Base-by-base conservation (phyloP, 208 protist genomes). In the Leptomonas pyrrhocoris region DNA sequence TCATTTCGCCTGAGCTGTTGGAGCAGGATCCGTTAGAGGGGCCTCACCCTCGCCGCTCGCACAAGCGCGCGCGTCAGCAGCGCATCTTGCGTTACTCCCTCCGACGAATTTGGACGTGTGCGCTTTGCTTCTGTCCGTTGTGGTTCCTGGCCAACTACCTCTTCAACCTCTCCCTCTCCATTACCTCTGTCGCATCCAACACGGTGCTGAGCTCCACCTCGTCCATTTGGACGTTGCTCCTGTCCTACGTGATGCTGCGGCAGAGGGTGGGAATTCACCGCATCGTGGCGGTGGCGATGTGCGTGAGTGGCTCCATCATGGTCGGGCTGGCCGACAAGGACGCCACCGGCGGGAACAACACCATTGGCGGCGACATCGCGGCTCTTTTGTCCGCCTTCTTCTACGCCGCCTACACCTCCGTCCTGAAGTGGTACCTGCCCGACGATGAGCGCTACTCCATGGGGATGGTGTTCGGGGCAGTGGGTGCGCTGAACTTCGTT, bases 81-180 rank as follows among this genome's bases (percentile, higher is more conserved):
- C 74, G 74, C 3, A 40, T 91, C 13, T 76, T 80, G 21, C 81
- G 70, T n/a, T 96, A 96, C 71, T 84, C 80, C 15, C 74, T 86
- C 48, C 62, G 71, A 16, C 79, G 84, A 42, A 84, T 97, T 50
- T 93, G 92, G 73, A 61, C 42, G n/a, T 89, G 79, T 21, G 90
- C 93, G 38, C 66, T 68, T 15, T 59, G 74, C 42, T 98, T 98
- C 70, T 96, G 90, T 62, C 89, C 90, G 0, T 71, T 97, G 19
- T 97, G 93, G 94, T 95, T 97, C 65, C 31, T 89, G 16, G 93
- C 92, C 21, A 98, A 98, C 74, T 95, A 89, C 67, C 74, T 94
- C 40, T 98, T 97, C 69, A 98, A 98, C 68, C 43, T 89, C 25
- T 96, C 88, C 11, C 89, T 98, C 21, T 89, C 90, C 19, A 69